Evolutionary conservation across 495 filamentous ascomycete genomes (phyloP).

Genomic region (Neurospora sp.): DNA sequence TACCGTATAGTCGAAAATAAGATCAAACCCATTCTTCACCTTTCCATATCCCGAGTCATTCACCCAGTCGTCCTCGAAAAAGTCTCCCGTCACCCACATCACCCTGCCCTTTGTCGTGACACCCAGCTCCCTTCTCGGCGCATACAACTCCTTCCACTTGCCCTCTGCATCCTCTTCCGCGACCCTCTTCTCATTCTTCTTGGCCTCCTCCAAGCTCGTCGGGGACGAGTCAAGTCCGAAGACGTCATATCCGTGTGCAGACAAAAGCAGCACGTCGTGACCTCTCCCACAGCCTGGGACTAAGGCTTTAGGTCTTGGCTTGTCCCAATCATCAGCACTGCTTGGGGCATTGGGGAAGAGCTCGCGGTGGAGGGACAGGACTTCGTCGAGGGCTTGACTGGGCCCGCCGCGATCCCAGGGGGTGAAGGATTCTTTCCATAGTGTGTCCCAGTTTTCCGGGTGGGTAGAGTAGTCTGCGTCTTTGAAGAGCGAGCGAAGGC

Average conservation of each 20-base stretch:
- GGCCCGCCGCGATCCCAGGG: slow-evolving; percentile 61
- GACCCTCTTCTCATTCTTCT: slow-evolving; percentile 30
- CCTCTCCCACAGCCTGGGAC: slow-evolving; percentile 70
- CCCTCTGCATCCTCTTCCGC: slow-evolving; percentile 1
- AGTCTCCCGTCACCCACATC: slow-evolving; percentile 57
- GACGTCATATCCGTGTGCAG: slow-evolving; percentile 59
- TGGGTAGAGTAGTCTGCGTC: slow-evolving; percentile 19
- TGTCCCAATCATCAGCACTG: slow-evolving; percentile 20
- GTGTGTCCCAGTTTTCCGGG: slow-evolving; percentile 45
- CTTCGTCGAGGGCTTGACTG: slow-evolving; percentile 56
- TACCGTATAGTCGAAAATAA: slow-evolving; percentile 82
- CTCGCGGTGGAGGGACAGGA: slow-evolving; percentile 33
- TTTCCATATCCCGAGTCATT: slow-evolving; percentile 1
- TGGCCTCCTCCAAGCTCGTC: slow-evolving; percentile 45
- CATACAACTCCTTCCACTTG: slow-evolving; percentile 29
- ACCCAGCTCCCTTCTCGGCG: slow-evolving; percentile 25
- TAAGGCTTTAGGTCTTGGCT: slow-evolving; percentile 39
- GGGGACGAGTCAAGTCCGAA: slow-evolving; percentile 60
- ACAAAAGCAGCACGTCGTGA: slow-evolving; percentile 63
- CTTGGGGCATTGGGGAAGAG: slow-evolving; percentile 26
- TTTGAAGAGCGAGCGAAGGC: slow-evolving; percentile 14
- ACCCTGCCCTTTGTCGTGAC: slow-evolving; percentile 41
- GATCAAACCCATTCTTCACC: slow-evolving; percentile 49
- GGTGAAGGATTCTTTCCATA: slow-evolving; percentile 56
- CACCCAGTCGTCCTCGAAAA: slow-evolving; percentile 54